Conservation (phyloP, 2,329 filamentous ascomycete genomes). For the Aspergillus brasiliensis region DNA sequence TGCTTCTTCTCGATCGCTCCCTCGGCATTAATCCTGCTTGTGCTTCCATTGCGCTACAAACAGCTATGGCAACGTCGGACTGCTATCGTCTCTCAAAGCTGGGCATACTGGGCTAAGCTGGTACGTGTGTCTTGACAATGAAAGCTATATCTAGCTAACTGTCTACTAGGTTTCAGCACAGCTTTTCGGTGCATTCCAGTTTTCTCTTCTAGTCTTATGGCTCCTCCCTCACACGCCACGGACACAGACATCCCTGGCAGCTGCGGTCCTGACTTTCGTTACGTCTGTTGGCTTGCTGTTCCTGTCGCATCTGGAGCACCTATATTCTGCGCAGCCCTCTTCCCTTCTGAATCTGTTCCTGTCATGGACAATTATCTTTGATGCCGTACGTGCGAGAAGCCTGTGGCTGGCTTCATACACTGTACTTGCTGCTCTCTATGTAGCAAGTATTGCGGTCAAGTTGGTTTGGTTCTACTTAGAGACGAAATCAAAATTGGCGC, state of each 20-base stretch:
- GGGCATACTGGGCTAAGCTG: neutral
- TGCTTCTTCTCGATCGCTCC: slow-evolving; percentile 5
- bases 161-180: neutral
- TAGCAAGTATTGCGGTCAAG: slow-evolving; percentile 2
- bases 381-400: slow-evolving; percentile 5
- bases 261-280: neutral
- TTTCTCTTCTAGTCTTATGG: neutral
- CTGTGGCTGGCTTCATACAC: slow-evolving; percentile 3
- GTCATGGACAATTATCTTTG: slow-evolving; percentile 1
- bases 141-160: too few relatives aligned
- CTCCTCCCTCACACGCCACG: slow-evolving; percentile 1
- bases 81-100: neutral
- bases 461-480: slow-evolving; percentile 2
- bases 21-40: neutral
- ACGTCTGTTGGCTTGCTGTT: slow-evolving; percentile 2
- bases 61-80: neutral
- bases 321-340: slow-evolving; percentile 3
- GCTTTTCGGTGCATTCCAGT: neutral
- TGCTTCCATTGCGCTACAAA: neutral
- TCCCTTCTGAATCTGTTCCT: slow-evolving; percentile 4
- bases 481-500: neutral
- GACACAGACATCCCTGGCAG: neutral
- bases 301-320: slow-evolving; percentile 9
- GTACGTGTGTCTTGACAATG: neutral
- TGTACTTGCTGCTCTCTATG: neutral